These are phyloP conservation scores for Spergularia azorica DNA, from an alignment of 179 eudicot species.

Conservation along the genomic window DNA sequence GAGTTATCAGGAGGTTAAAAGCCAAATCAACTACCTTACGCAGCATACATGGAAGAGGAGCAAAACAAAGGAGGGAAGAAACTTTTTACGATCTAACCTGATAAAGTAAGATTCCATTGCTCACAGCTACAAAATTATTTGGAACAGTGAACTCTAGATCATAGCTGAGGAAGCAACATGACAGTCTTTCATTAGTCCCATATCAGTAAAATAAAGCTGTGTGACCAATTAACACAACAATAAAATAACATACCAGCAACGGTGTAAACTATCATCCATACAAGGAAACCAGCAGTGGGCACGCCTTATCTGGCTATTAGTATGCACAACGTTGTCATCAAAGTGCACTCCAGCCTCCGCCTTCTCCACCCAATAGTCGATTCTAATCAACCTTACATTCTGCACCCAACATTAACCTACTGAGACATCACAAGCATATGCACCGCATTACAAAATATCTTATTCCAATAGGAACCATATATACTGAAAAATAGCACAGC, in stretches of 20 bases:
- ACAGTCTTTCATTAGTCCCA: conserved; percentile 8
- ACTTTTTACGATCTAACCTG: conserved; percentile 56
- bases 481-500: background rate
- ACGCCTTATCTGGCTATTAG: conserved; percentile 92
- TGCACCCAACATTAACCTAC: conserved; percentile 88
- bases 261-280: conserved; percentile 82
- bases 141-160: conserved; percentile 96
- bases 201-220: background rate
- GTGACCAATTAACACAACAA: conserved; percentile 17
- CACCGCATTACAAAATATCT: conserved; percentile 40
- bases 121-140: conserved; percentile 81
- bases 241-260: conserved; percentile 72
- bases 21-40: background rate
- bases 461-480: conserved; percentile 13
- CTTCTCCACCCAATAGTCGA: conserved; percentile 98
- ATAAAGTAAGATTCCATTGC: conserved; percentile 86
- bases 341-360: conserved; percentile 94
- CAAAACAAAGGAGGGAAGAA: background rate
- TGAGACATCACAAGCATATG: conserved; percentile 56
- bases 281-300: conserved; percentile 99
- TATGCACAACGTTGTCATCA: conserved; percentile 69
- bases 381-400: conserved; percentile 81
- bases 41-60: background rate
- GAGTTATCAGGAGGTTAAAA: background rate
- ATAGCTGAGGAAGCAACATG: conserved; percentile 51